A percentile compares a stretch with the other conserved stretches of the same genome.
Evolutionary conservation across 495 filamentous ascomycete species (phyloP).

Genomic region (Bacidia rubella): DNA sequence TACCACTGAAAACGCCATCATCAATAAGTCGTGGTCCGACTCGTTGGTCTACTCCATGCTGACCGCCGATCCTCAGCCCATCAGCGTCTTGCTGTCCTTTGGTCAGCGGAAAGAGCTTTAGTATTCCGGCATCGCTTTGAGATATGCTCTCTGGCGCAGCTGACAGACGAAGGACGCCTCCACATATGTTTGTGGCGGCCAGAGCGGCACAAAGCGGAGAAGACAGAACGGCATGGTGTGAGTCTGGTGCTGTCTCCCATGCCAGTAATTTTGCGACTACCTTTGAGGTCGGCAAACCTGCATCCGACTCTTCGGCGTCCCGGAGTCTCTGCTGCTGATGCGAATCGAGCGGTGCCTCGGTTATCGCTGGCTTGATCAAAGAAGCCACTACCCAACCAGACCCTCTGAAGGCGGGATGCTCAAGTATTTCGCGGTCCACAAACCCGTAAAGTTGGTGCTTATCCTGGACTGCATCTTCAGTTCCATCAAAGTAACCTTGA

Average conservation of each 20-base stretch:
- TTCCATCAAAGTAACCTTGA: constrained; percentile 57
- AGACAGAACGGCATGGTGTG: constrained; percentile 63
- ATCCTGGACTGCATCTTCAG: constrained; percentile 21
- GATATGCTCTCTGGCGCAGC: constrained; percentile 48
- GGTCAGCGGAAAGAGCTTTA: constrained; percentile 73
- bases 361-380: constrained; percentile 63
- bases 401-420: constrained; percentile 54
- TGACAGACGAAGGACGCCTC: constrained; percentile 77
- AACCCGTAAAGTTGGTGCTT: constrained; percentile 51
- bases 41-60: constrained; percentile 57
- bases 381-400: constrained; percentile 61
- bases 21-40: constrained; percentile 23
- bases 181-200: constrained; percentile 56
- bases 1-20: constrained; percentile 29
- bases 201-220: constrained; percentile 58
- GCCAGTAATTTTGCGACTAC: constrained; percentile 58
- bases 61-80: constrained; percentile 77
- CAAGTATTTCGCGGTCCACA: constrained; percentile 64
- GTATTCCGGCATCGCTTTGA: constrained; percentile 34
- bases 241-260: constrained; percentile 83
- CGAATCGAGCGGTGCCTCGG: constrained; percentile 63
- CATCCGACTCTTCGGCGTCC: constrained; percentile 39
- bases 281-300: constrained; percentile 49
- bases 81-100: constrained; percentile 36
- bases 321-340: constrained; percentile 53